Base-by-base conservation (phyloP, 148 eudicot species). In the Chenopodium album region DNA sequence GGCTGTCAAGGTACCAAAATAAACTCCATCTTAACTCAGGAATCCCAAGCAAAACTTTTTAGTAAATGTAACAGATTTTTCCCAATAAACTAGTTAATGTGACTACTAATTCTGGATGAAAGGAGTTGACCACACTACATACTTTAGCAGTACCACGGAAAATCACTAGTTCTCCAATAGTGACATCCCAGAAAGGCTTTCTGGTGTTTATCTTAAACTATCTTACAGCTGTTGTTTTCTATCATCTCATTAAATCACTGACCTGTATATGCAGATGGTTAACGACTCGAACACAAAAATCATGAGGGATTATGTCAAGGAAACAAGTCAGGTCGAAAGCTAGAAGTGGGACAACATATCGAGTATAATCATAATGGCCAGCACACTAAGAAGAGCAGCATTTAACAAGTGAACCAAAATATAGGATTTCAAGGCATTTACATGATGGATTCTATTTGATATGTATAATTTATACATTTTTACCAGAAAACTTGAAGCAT, bases 261-360 rank as follows among this genome's bases (percentile, higher is more conserved):
- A 48, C 8, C 31, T 60, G 60, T 64, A 73, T 73, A 71, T 80
- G 85, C 96, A 95, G 98, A 91, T 85, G 94, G 94, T 90, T 44
- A 82, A 89, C 23, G 93, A 95, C 20, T 86, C 90, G 4, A 93
- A 95, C 84, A 95, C 93, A 68, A 91, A 80, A 79, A 82, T 95
- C 34, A 95, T 95, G 98, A 92, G 94, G 83, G 97, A 93, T n/a
- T 95, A 95, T 84, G 93, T 95, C 59, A 68, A 84, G 76, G 96
- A 95, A 88, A 93, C 98, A 60, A 90, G 87, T 78, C 89, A 87
- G 37, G 88, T 76, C 37, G 85, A 88, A 85, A 83, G 37, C 54
- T 80, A 88, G 82, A 87, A 86, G 66, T 76, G 86, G 85, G 44
- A 71, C 71, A 68, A 44, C 23, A 81, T 48, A 7, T 44, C 50